Conservation (phyloP, 768 basidiomycete species). For the Kwoniella sp. region DNA sequence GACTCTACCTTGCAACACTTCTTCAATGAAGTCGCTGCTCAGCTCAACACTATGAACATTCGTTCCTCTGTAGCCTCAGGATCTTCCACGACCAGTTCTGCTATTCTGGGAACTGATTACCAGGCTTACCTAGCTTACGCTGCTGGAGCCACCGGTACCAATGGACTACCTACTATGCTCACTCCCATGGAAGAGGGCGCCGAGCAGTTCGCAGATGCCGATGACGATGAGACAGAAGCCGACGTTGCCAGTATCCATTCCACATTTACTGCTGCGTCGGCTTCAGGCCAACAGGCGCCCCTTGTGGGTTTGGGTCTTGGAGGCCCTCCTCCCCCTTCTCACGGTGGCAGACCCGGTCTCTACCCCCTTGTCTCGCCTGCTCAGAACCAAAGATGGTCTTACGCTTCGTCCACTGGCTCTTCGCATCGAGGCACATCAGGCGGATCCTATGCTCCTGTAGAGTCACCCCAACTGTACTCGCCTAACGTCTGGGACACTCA, state of each 20-base stretch:
- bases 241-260: conserved; percentile 48
- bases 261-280: conserved; percentile 21
- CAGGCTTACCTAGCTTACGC: conserved; percentile 44
- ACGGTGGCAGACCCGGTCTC: conserved; percentile 41
- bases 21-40: conserved; percentile 80
- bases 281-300: conserved; percentile 28
- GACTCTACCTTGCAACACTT: conserved; percentile 79
- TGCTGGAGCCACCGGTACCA: conserved; percentile 24
- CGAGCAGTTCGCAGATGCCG: conserved; percentile 57
- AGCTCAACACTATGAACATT: conserved; percentile 72
- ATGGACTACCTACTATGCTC: conserved; percentile 24
- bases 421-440: conserved; percentile 41
- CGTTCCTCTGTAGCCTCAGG: conserved; percentile 58
- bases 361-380: conserved; percentile 34
- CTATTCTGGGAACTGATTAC: conserved; percentile 40
- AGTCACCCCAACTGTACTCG: conserved; percentile 29
- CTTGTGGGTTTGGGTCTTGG: conserved; percentile 52
- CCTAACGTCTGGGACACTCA: conserved; percentile 28
- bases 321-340: conserved; percentile 38
- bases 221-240: conserved; percentile 56
- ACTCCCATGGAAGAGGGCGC: conserved; percentile 36
- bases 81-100: conserved; percentile 42
- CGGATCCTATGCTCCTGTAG: conserved; percentile 33
- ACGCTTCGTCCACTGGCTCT: conserved; percentile 45
- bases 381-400: conserved; percentile 45